phyloP scores from a whole-genome alignment of 1,284 basidiomycete genomes.

The Sanghuangporus baumii region DNA sequence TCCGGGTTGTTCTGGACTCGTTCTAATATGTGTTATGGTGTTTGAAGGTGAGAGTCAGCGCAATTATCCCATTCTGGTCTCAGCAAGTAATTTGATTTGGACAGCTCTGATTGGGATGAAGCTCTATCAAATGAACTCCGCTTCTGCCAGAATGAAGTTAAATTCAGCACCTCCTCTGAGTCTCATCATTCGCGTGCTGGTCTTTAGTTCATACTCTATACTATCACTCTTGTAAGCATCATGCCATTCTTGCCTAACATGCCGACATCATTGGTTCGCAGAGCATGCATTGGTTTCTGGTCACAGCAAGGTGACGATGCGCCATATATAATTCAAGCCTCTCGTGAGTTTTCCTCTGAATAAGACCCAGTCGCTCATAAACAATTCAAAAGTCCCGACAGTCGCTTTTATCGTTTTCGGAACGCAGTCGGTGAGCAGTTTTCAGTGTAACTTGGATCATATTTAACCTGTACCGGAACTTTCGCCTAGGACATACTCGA shows the following conservation, averaged over 20 bases:
- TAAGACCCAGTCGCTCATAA: background rate
- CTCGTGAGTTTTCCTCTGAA: constrained; percentile 4
- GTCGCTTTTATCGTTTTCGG: constrained; percentile 15
- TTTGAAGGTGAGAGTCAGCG: constrained; percentile 3
- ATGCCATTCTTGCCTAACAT: background rate
- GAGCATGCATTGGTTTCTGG: constrained; percentile 16
- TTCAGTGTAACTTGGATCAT: background rate
- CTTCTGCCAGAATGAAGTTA: background rate
- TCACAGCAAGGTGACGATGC: background rate
- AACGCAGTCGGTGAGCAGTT: constrained; percentile 5
- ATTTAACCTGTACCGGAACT: background rate
- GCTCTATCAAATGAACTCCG: constrained; percentile 3
- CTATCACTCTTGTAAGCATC: constrained; percentile 8
- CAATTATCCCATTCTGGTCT: background rate
- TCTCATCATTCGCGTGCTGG: constrained; percentile 4
- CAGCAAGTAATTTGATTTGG: background rate
- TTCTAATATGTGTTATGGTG: constrained; percentile 2
- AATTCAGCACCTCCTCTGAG: background rate
- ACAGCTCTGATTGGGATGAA: constrained; percentile 8
- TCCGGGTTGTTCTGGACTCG: constrained; percentile 6
- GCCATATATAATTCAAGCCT: constrained; percentile 15
- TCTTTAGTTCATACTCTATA: constrained; percentile 12
- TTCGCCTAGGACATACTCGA: constrained; percentile 8
- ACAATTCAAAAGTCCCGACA: constrained; percentile 5
- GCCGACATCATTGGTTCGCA: background rate